These are phyloP conservation scores for Leucaena leucocephala DNA, from an alignment of 306 rosid species.

Conservation along the genomic window DNA sequence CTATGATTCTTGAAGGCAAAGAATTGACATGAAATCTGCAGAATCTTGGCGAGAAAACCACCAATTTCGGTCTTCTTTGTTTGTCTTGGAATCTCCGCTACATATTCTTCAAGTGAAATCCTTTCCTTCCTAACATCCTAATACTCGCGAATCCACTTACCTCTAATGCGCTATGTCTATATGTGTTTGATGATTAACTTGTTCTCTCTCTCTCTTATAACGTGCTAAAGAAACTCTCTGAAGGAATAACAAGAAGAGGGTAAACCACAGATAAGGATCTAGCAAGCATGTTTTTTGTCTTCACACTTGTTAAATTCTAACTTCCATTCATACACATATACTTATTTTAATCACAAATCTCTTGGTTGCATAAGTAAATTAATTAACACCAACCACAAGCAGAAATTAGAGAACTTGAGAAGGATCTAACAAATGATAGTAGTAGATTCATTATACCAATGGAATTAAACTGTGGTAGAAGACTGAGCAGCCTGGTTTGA, in stretches of 20 bases:
- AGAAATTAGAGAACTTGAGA: conserved; percentile 17
- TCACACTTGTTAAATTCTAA: conserved; percentile 39
- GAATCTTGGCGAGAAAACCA: conserved; percentile 43
- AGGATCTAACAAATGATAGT: conserved; percentile 3
- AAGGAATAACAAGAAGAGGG: neutral
- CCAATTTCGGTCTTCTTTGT: conserved; percentile 24
- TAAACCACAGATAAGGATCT: too few species aligned
- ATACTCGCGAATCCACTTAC: neutral
- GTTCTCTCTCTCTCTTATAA: neutral
- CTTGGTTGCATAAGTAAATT: conserved; percentile 36
- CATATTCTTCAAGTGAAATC: conserved; percentile 35
- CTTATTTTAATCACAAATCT: conserved; percentile 44
- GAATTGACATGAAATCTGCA: conserved; percentile 46
- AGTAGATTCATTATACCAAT: neutral
- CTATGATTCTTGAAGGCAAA: conserved; percentile 34
- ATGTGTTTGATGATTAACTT: neutral
- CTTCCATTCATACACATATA: conserved; percentile 30
- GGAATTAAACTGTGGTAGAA: conserved; percentile 52
- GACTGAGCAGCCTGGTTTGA: conserved; percentile 63
- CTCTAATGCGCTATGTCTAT: neutral
- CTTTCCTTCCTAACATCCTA: conserved; percentile 18
- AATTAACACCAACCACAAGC: conserved; percentile 38
- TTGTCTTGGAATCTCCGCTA: conserved; percentile 39
- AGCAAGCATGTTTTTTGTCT: conserved; percentile 24
- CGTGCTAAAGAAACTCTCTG: neutral